Conservation (phyloP, 2,329 filamentous ascomycete genomes). For the Herpomyces periplanetae region DNA sequence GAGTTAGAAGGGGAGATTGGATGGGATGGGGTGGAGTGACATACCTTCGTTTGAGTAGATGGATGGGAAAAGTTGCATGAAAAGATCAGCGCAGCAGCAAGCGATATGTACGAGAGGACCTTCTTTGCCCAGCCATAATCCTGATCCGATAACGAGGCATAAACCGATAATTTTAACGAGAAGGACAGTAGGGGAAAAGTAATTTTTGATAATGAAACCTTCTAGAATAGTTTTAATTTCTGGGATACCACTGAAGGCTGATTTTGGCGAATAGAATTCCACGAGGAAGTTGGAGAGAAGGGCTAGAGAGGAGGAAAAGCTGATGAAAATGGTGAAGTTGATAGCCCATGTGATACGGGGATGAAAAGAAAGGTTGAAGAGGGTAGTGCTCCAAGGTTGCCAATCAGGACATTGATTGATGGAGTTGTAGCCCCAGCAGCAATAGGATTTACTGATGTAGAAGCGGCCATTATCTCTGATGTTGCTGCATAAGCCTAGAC, state of each 20-base stretch:
- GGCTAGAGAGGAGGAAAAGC: too few species aligned
- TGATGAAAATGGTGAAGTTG: too few species aligned
- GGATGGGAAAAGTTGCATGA: constrained; percentile 50
- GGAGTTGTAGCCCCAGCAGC: constrained; percentile 70
- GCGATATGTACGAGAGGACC: constrained; percentile 80
- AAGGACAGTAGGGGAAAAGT: constrained; percentile 15
- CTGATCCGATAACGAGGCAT: constrained; percentile 18
- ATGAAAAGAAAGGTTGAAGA: too few species aligned
- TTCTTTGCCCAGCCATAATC: constrained; percentile 88
- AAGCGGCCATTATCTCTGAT: constrained; percentile 43
- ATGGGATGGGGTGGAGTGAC: constrained; percentile 2
- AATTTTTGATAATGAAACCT: constrained; percentile 43
- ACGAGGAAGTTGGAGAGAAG: too few species aligned
- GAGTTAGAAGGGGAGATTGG: constrained; percentile 2
- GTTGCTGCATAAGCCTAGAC: constrained; percentile 48
- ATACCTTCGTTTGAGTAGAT: constrained; percentile 56
- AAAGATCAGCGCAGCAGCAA: constrained; percentile 73
- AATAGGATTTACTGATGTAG: constrained; percentile 65
- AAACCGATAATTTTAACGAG: constrained; percentile 17
- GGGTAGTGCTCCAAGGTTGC: too few species aligned
- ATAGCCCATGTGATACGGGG: too few species aligned
- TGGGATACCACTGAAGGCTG: constrained; percentile 70
- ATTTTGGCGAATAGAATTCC: too few species aligned
- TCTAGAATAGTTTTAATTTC: constrained; percentile 90
- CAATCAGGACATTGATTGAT: too few species aligned